Evolutionary conservation across 805 yeast species (phyloP).

Genomic region (Ogataea methanolica): DNA sequence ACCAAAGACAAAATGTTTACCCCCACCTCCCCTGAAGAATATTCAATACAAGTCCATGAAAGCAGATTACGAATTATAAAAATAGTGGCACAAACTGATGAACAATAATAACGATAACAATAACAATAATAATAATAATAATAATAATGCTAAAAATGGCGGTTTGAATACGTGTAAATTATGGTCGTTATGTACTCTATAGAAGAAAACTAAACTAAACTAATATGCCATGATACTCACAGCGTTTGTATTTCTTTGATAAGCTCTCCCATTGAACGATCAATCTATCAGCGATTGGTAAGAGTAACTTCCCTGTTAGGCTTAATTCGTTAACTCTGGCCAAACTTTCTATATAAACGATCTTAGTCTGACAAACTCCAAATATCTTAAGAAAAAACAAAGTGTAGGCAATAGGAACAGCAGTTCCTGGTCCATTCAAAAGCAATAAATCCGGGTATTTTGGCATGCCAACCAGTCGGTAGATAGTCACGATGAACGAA

Average conservation of each 20-base stretch:
- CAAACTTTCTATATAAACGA: conserved; percentile 79
- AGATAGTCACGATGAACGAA: conserved; percentile 26
- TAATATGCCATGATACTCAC: conserved; percentile 75
- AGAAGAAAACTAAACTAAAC: conserved; percentile 29
- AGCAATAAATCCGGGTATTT: conserved; percentile 30
- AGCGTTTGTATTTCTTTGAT: conserved; percentile 43
- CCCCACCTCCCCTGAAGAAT: conserved; percentile 1
- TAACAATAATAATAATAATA: too few relatives aligned
- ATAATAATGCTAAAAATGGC: too few relatives aligned
- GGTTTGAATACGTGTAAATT: not conserved
- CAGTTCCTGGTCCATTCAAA: conserved; percentile 79
- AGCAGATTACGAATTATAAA: conserved; percentile 9
- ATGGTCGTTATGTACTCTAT: not conserved
- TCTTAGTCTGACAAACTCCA: conserved; percentile 45
- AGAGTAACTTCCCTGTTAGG: conserved; percentile 65
- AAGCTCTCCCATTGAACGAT: conserved; percentile 87
- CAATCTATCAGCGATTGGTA: conserved; percentile 71
- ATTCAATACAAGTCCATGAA: conserved; percentile 9
- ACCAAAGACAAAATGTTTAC: not conserved
- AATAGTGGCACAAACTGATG: not conserved
- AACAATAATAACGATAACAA: too few relatives aligned
- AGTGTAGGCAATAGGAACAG: conserved; percentile 62
- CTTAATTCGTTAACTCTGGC: conserved; percentile 79
- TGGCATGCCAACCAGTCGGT: conserved; percentile 3
- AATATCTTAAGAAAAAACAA: conserved; percentile 46